Conservation (phyloP, 192 early-diverging fungal species). For the Chytriomyces confervae region DNA sequence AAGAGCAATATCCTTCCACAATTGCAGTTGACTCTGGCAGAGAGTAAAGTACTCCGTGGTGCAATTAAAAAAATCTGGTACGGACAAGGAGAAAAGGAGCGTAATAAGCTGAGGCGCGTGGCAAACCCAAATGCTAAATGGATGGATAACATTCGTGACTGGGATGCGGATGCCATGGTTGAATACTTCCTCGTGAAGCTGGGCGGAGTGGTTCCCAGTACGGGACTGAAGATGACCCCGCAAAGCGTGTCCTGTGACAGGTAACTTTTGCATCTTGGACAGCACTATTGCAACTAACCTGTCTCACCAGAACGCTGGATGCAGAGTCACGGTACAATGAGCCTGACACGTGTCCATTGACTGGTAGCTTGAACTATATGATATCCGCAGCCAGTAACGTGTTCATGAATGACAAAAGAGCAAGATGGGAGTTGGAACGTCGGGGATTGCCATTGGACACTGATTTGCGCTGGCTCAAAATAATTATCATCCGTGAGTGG, state of each 20-base stretch:
- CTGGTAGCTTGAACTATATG: neutral
- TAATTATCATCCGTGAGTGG: too few species aligned
- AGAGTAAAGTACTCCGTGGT: neutral
- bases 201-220: too few species aligned
- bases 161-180: neutral
- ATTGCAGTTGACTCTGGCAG: neutral
- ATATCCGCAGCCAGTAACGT: too few species aligned
- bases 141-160: slow-evolving; percentile 4
- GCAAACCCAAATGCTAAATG: neutral
- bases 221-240: too few species aligned
- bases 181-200: too few species aligned
- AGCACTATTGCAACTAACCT: neutral
- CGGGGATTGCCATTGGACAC: too few species aligned
- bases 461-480: too few species aligned
- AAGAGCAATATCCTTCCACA: neutral
- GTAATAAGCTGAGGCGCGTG: neutral
- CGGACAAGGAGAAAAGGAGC: neutral
- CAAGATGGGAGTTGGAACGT: too few species aligned
- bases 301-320: neutral
- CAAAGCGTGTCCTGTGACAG: too few species aligned
- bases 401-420: too few species aligned
- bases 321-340: neutral
- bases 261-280: too few species aligned
- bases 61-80: neutral
- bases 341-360: neutral